Evolutionary conservation across 2,329 filamentous ascomycete genomes (phyloP).

Genomic region (Lizonia empirigonia): DNA sequence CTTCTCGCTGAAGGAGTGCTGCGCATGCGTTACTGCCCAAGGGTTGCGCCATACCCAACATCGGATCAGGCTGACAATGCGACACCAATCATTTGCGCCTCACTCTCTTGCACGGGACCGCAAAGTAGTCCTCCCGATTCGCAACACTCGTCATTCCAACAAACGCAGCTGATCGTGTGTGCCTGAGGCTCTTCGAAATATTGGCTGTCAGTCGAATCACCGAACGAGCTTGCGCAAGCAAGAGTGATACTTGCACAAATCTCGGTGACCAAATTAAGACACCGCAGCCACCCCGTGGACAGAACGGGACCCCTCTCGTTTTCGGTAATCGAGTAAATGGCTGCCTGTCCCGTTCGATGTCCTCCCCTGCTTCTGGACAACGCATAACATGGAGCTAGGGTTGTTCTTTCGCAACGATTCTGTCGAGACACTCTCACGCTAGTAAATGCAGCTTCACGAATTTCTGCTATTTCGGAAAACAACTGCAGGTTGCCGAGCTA

Average conservation of each 20-base stretch:
- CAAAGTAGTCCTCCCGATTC: slow-evolving; percentile 22
- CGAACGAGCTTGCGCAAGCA: background rate
- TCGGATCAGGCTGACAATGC: slow-evolving; percentile 23
- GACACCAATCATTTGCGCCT: slow-evolving; percentile 33
- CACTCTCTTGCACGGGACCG: slow-evolving; percentile 12
- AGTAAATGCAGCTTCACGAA: slow-evolving; percentile 1
- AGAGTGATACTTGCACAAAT: background rate
- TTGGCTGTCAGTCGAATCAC: background rate
- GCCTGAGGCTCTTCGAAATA: background rate
- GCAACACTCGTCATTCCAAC: background rate
- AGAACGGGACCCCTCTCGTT: background rate
- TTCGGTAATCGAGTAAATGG: background rate
- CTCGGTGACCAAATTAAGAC: background rate
- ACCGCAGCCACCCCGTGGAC: background rate
- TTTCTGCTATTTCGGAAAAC: background rate
- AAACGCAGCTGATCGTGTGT: background rate
- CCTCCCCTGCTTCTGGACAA: background rate
- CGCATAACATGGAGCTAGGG: background rate
- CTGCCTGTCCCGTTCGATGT: background rate
- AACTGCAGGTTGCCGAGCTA: background rate
- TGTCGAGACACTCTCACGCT: background rate
- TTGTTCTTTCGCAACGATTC: background rate
- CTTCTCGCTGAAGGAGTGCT: too few relatives aligned
- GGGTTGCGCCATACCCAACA: slow-evolving; percentile 21
- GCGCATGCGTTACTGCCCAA: slow-evolving; percentile 29